Evolutionary conservation across 1,284 basidiomycete species (phyloP), one percentile per base, ranked within the genome.

Genomic region (Stereum hirsutum): DNA sequence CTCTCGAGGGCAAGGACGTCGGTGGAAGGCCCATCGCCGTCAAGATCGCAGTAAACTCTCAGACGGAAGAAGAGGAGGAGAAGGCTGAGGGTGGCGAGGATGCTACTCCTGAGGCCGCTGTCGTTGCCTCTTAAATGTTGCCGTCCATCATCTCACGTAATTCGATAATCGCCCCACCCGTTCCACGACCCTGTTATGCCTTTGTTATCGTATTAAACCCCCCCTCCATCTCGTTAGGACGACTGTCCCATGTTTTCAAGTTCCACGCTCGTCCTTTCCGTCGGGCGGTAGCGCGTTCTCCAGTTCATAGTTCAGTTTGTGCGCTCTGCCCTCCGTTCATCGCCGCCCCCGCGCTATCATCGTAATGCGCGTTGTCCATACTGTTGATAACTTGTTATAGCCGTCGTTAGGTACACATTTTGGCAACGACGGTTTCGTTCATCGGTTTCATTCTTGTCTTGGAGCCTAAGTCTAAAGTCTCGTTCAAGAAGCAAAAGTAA

Each of bases 41-140:
- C 69, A 93, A 92, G 71, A 70, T 94, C 53, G 90, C 90, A 46
- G 85, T 90, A 61, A 86, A 89, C 58, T 55, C 66, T 25, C 58
- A 62, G 47, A 52, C 50, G 41, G 61, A 63, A 27, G 62, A 64
- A 31, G 62, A 55, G 33, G 58, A 53, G 17, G 51, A 58, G 36
- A 52, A 51, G 6, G 62, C 55, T 43, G 55, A 42, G 30, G 24
- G 11, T 10, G 37, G 11, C 10, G 37, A 52, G 43, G 59, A 59
- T 36, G 56, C 56, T 28, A 54, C 55, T 34, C 49, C 57, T 43
- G 61, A 60, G 44, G 54, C 52, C 35, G 49, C 53, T 46, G 51
- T 57, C 51, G 56, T 57, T 38, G 52, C 61, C 45, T 54, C 57
- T 44, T 59, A 60, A 55, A 45, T 35, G 42, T 48, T 51, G 48